Base-by-base conservation (phyloP, 164 flowering plant genomes). In the Dillenia suffruticosa region DNA sequence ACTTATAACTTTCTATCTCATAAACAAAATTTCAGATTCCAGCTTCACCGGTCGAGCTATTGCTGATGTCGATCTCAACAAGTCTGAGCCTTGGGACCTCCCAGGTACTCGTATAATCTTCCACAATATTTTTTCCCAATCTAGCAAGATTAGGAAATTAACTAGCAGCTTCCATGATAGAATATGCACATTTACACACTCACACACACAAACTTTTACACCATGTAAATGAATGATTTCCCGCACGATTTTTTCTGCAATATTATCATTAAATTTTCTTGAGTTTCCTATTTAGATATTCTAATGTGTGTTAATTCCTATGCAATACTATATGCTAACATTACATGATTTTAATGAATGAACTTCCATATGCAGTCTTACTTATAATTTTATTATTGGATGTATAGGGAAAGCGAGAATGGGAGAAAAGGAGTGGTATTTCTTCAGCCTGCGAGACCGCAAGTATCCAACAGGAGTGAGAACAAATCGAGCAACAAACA, bases 341-440 rank as follows among this genome's bases (percentile, higher is more conserved):
- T 26, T 26, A 26, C 40, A 26, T 26, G 5, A 26, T 26, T 26
- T 26, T 26, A 26, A 24, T 24, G 26, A 24, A 24, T 24, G 26
- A 24, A 24, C 26, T 24, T 24, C 26, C 26, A 24, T 6, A 12
- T 48, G 8, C 2, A n/a, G 24, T 11, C 10, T 17, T 48, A 26
- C 17, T 49, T 10, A 2, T 19, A 12, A 54, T n/a, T 44, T 43
- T 56, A 14, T 12, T 48, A 14, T 46, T 32, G 62, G 8, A 10
- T 44, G 68, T 49, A 32, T 32, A 90, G 98, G 80, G 56, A 92
- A 92, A 76, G 98, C 98, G 3, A 92, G 89, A 63, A 89, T 89
- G 96, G 98, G 98, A 70, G 98, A 88, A 60, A 92, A 89, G 46
- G 98, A 92, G 66, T 92, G 96, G 96, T 92, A 92, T 46, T 92